These are phyloP conservation scores for Kazachstania sp. DNA, from an alignment of 1,139 yeast genomes.

Conservation along the genomic window DNA sequence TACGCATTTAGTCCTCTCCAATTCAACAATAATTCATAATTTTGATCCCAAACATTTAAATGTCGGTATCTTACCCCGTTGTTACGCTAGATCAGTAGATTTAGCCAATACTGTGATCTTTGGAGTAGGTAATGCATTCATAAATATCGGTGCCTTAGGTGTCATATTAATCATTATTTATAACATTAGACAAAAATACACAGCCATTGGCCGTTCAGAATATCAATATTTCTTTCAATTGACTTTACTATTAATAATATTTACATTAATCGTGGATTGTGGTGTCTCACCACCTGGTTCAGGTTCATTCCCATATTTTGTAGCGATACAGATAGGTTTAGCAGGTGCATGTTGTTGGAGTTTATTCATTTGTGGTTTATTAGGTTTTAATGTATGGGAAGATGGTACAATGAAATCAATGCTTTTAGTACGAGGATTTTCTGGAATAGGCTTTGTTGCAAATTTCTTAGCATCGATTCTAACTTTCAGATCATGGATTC, in stretches of 20 bases:
- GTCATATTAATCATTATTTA: conserved; percentile 65
- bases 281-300: conserved; percentile 90
- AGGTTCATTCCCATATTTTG: conserved; percentile 67
- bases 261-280: conserved; percentile 76
- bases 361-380: conserved; percentile 61
- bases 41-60: conserved; percentile 21
- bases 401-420: conserved; percentile 72
- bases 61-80: conserved; percentile 59
- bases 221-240: conserved; percentile 67
- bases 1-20: conserved; percentile 21
- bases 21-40: conserved; percentile 17
- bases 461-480: conserved; percentile 60
- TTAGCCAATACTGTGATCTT: conserved; percentile 86
- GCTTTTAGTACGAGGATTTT: conserved; percentile 44
- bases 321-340: conserved; percentile 68
- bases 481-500: conserved; percentile 66
- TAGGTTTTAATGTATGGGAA: conserved; percentile 88
- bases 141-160: conserved; percentile 65
- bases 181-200: conserved; percentile 73
- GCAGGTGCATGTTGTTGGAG: conserved; percentile 64
- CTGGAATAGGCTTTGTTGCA: conserved; percentile 47
- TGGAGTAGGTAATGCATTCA: conserved; percentile 82
- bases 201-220: conserved; percentile 89
- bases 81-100: conserved; percentile 81
- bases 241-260: conserved; percentile 47